phyloP scores from a whole-genome alignment of 2,329 filamentous ascomycete genomes.

The Pestalotiopsis sp. region DNA sequence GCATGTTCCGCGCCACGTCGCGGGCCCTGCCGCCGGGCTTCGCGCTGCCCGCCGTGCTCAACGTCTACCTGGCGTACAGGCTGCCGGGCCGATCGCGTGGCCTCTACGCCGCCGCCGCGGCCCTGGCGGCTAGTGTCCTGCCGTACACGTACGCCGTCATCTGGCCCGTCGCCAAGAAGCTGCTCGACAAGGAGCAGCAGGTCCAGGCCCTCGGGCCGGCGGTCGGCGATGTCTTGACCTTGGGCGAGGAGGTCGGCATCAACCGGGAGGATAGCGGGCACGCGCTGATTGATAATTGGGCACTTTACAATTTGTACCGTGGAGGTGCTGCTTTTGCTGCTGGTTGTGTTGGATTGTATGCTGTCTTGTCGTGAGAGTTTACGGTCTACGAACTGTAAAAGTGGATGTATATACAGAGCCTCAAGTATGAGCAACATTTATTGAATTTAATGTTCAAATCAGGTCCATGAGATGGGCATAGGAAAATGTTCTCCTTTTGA shows the following conservation, averaged over 20 bases:
- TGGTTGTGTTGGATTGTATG: slow-evolving; percentile 40
- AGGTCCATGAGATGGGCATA: too few relatives aligned
- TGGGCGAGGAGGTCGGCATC: slow-evolving; percentile 4
- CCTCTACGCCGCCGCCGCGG: slow-evolving; percentile 48
- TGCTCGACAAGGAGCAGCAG: slow-evolving; percentile 45
- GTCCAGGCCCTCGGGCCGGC: slow-evolving; percentile 32
- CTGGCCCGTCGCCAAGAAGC: slow-evolving; percentile 48
- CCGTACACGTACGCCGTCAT: slow-evolving; percentile 57
- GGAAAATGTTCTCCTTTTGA: too few relatives aligned
- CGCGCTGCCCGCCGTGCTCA: slow-evolving; percentile 42
- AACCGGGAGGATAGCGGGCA: slow-evolving; percentile 17
- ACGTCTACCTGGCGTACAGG: slow-evolving; percentile 48
- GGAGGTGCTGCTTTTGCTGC: slow-evolving; percentile 45
- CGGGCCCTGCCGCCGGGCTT: slow-evolving; percentile 41
- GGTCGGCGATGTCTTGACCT: neutral
- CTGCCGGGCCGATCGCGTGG: slow-evolving; percentile 20
- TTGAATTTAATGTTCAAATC: too few relatives aligned
- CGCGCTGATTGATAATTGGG: slow-evolving; percentile 41
- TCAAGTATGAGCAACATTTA: too few relatives aligned
- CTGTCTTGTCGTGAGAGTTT: slow-evolving; percentile 53
- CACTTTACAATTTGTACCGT: slow-evolving; percentile 70
- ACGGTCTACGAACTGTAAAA: neutral
- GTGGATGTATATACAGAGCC: neutral
- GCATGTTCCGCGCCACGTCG: slow-evolving; percentile 41
- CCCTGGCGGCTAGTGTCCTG: slow-evolving; percentile 46